Percentiles rank a stretch among this genome's conserved stretches.
These are phyloP conservation scores for Astraeus odoratus DNA, from an alignment of 768 basidiomycete genomes.

Conservation along the genomic window DNA sequence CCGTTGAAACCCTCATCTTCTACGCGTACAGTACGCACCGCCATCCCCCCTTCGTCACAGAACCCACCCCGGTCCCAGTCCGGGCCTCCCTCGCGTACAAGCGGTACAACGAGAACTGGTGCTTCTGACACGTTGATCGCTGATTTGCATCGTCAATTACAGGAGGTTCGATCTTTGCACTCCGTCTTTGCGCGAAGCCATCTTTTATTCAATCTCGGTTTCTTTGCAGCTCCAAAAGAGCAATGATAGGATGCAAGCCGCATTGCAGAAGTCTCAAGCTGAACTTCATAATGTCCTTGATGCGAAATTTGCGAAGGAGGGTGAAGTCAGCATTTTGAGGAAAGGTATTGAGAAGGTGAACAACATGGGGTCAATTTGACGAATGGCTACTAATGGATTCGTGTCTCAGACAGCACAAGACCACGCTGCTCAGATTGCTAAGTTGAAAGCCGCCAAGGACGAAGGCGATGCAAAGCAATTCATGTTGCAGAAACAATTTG, in stretches of 20 bases:
- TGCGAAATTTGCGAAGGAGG: constrained; percentile 52
- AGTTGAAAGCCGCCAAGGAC: constrained; percentile 53
- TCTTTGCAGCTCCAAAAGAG: constrained; percentile 41
- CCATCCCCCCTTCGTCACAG: constrained; percentile 16
- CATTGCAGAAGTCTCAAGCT: constrained; percentile 35
- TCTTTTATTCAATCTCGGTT: constrained; percentile 6
- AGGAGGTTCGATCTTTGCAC: constrained; percentile 36
- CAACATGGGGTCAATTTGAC: background rate
- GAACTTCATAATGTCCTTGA: constrained; percentile 43
- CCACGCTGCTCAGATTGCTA: constrained; percentile 50
- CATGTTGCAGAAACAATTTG: constrained; percentile 53
- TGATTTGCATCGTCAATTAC: constrained; percentile 31
- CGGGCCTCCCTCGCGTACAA: constrained; percentile 3
- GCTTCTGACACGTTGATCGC: constrained; percentile 6
- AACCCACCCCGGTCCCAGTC: constrained; percentile 11
- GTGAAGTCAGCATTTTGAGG: constrained; percentile 63
- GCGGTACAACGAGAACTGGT: background rate
- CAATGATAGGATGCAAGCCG: constrained; percentile 39
- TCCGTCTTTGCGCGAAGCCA: constrained; percentile 1
- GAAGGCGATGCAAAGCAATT: constrained; percentile 50
- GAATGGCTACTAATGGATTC: background rate
- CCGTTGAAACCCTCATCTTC: constrained; percentile 12
- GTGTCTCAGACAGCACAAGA: constrained; percentile 44
- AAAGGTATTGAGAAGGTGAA: constrained; percentile 62
- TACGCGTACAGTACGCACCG: constrained; percentile 7